These are phyloP conservation scores for Lophiotrema nucula DNA, from an alignment of 495 filamentous ascomycete genomes.

Conservation along the genomic window DNA sequence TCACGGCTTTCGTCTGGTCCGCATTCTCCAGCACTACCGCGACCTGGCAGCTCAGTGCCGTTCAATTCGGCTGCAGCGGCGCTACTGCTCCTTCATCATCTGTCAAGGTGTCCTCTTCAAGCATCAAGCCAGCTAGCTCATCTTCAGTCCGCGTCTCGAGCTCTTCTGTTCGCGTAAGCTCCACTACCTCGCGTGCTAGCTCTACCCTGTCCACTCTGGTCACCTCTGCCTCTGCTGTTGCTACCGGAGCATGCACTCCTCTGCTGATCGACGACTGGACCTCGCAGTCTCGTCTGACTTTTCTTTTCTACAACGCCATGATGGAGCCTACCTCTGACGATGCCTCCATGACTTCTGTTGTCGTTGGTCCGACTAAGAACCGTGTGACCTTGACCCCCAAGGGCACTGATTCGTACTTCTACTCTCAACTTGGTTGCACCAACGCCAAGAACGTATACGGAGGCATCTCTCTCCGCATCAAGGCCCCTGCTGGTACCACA, in stretches of 20 bases:
- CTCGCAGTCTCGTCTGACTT: conserved; percentile 64
- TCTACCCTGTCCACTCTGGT: conserved; percentile 16
- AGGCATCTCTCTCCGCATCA: conserved; percentile 59
- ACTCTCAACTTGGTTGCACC: conserved; percentile 57
- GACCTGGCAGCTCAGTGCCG: conserved; percentile 54
- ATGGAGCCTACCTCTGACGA: conserved; percentile 59
- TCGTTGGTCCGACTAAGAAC: conserved; percentile 46
- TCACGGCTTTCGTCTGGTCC: conserved; percentile 54
- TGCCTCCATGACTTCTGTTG: conserved; percentile 57
- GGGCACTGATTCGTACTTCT: conserved; percentile 55
- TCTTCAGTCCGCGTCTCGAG: not conserved
- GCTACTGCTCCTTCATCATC: no score
- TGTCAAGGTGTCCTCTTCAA: conserved; percentile 5
- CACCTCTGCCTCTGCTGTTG: conserved; percentile 23
- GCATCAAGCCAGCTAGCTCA: conserved; percentile 3
- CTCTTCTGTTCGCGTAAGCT: not conserved
- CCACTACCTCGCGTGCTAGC: not conserved
- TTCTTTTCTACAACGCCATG: conserved; percentile 63
- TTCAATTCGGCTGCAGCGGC: conserved; percentile 50
- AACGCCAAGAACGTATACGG: conserved; percentile 52
- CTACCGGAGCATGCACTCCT: conserved; percentile 47
- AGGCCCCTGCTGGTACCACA: conserved; percentile 55
- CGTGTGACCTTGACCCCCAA: conserved; percentile 54
- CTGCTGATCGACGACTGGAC: conserved; percentile 62
- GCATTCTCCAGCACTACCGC: conserved; percentile 46